phyloP scores from a whole-genome alignment of 768 basidiomycete genomes.

The Rubroboletus satanas region DNA sequence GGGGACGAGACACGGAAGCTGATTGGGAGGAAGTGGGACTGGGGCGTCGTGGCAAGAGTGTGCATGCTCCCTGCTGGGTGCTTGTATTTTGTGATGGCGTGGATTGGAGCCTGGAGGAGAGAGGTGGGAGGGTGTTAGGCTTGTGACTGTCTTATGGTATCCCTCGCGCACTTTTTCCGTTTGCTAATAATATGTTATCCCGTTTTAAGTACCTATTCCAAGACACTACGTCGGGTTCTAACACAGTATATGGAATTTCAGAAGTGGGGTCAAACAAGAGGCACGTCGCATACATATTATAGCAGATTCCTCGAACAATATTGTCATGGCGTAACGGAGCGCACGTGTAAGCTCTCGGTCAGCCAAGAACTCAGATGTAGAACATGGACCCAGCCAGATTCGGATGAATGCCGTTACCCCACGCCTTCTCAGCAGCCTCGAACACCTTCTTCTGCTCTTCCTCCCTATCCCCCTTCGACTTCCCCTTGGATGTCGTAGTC shows the following conservation, averaged over 20 bases:
- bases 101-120: slow-evolving; percentile 47
- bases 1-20: slow-evolving; percentile 20
- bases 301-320: background rate
- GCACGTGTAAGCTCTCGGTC: background rate
- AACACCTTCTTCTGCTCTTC: slow-evolving; percentile 25
- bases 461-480: slow-evolving; percentile 31
- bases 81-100: slow-evolving; percentile 78
- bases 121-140: slow-evolving; percentile 32
- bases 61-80: slow-evolving; percentile 72
- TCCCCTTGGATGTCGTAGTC: slow-evolving; percentile 32
- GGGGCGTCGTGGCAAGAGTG: slow-evolving; percentile 63
- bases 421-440: slow-evolving; percentile 28
- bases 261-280: background rate
- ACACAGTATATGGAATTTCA: background rate
- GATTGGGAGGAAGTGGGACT: slow-evolving; percentile 73
- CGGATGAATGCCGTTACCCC: slow-evolving; percentile 55
- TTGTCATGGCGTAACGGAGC: background rate
- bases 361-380: slow-evolving; percentile 47
- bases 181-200: background rate
- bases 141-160: background rate
- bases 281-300: background rate
- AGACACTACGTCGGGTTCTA: background rate
- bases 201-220: background rate
- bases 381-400: slow-evolving; percentile 68
- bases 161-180: background rate